Conservation (phyloP, 352 stramenopile species). For the Phytophthora chlamydospora region DNA sequence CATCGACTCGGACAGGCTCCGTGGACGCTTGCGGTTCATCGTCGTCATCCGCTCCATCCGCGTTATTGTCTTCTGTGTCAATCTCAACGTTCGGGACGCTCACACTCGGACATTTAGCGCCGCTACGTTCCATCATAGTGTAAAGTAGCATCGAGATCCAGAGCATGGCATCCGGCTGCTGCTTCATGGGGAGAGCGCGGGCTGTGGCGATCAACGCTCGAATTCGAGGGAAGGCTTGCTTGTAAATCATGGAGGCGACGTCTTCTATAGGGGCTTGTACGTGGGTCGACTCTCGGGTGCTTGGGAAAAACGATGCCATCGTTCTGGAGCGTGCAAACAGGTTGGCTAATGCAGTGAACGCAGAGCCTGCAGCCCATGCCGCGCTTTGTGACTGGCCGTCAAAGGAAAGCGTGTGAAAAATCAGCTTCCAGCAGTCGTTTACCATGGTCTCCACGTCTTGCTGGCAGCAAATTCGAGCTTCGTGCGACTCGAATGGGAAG, state of each 20-base stretch:
- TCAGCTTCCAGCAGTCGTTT: constrained; percentile 82
- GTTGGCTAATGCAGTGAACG: constrained; percentile 66
- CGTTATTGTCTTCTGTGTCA: constrained; percentile 42
- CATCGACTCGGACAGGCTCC: constrained; percentile 61
- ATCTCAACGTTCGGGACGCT: constrained; percentile 77
- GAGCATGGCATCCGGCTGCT: constrained; percentile 62
- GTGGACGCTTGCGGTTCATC: constrained; percentile 48
- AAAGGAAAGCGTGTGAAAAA: constrained; percentile 67
- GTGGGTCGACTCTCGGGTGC: constrained; percentile 27
- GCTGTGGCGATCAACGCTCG: constrained; percentile 48
- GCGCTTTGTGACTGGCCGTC: constrained; percentile 21
- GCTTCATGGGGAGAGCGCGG: constrained; percentile 56
- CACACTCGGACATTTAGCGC: constrained; percentile 63
- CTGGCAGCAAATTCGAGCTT: constrained; percentile 79
- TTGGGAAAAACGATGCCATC: constrained; percentile 39
- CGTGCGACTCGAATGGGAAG: constrained; percentile 87
- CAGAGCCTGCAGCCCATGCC: constrained; percentile 38
- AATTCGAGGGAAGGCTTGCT: constrained; percentile 67
- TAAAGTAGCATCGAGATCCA: constrained; percentile 81
- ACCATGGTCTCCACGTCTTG: constrained; percentile 82
- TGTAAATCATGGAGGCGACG: constrained; percentile 66
- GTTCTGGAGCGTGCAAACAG: constrained; percentile 58
- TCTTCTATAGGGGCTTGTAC: constrained; percentile 68
- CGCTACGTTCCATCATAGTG: constrained; percentile 86
- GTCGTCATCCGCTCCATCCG: constrained; percentile 41